Evolutionary conservation across 2,329 filamentous ascomycete species (phyloP).

Genomic region (Alternaria sp.): DNA sequence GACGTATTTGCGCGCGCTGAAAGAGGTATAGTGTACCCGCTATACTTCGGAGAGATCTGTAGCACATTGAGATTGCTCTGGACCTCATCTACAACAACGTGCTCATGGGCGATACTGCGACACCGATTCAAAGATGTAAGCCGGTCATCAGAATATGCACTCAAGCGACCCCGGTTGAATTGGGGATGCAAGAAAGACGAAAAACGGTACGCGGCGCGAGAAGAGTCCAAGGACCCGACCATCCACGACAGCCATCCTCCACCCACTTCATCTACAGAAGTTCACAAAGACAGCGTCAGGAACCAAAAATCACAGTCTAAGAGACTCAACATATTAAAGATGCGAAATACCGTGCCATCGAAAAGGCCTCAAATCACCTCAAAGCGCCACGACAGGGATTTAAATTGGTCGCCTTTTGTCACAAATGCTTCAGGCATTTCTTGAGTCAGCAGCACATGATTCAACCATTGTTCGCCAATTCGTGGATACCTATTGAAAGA

Average conservation of each 20-base stretch:
- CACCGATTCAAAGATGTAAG: too few species aligned
- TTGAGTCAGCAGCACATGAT: not conserved
- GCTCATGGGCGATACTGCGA: not conserved
- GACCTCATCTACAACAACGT: not conserved
- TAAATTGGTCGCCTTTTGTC: not conserved
- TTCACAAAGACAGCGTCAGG: not conserved
- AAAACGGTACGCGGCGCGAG: not conserved
- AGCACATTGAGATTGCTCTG: not conserved
- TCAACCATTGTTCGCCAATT: not conserved
- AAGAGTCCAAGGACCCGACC: not conserved
- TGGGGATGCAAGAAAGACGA: not conserved
- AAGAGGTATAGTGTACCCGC: not conserved
- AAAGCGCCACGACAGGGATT: conserved; percentile 8
- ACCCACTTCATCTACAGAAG: not conserved
- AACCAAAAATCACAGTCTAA: not conserved
- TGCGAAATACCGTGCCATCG: not conserved
- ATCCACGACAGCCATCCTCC: not conserved
- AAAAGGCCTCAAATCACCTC: conserved; percentile 4
- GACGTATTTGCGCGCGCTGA: not conserved
- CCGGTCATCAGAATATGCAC: not conserved
- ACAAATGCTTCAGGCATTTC: not conserved
- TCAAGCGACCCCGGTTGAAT: not conserved
- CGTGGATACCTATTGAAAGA: not conserved
- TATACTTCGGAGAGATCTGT: not conserved
- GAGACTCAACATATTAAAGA: not conserved